These are phyloP conservation scores for Leishmania amazonensis DNA, from an alignment of 208 protist genomes.

Conservation along the genomic window DNA sequence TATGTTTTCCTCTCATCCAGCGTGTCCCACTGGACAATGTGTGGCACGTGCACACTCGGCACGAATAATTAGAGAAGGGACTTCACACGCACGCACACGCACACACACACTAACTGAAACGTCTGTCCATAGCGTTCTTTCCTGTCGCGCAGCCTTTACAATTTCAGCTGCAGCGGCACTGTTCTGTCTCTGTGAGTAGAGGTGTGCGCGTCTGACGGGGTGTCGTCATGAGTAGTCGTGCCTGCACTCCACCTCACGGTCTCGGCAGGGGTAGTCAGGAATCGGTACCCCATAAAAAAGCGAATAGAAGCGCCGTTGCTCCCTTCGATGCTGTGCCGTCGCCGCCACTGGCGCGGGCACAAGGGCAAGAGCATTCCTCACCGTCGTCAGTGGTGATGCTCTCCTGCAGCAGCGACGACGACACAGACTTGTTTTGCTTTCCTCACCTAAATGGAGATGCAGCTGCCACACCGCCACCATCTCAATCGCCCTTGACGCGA, in stretches of 20 bases:
- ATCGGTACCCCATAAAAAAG: no score
- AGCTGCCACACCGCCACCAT: neutral
- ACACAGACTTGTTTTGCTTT: neutral
- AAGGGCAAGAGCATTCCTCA: neutral
- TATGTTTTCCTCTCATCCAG: no score
- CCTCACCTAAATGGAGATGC: neutral
- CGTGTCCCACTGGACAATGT: no score
- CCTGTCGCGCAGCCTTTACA: neutral
- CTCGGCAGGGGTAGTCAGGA: no score
- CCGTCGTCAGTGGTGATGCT: neutral
- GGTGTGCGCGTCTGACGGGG: no score
- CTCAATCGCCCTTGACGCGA: neutral
- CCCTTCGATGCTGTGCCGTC: neutral
- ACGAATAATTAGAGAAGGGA: no score
- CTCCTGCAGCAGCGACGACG: neutral
- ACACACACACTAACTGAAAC: no score
- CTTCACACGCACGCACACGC: no score
- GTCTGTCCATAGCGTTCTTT: no score
- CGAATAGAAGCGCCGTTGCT: no score
- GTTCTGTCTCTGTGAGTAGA: neutral
- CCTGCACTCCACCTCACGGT: conserved; percentile 14
- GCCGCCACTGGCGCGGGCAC: neutral
- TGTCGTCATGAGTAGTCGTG: conserved; percentile 4
- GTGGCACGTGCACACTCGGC: no score
- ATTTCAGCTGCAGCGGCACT: neutral